Percentiles rank a stretch among this genome's conserved stretches.
Conservation (phyloP, 345 rosid species). For the Populus deltoides region DNA sequence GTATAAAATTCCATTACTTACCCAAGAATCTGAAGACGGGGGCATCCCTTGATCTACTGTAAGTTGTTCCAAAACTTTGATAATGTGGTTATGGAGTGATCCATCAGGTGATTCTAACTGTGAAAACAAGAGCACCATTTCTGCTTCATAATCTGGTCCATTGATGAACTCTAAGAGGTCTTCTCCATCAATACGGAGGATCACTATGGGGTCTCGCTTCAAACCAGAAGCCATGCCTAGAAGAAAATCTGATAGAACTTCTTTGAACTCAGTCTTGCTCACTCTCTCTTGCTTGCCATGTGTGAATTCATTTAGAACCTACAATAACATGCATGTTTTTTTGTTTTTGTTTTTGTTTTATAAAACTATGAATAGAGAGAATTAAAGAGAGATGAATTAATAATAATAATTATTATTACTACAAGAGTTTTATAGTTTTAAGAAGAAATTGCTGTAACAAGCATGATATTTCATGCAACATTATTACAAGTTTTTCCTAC, state of each 20-base stretch:
- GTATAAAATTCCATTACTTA: conserved; percentile 16
- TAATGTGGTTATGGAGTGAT: conserved; percentile 45
- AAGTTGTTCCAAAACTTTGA: conserved; percentile 62
- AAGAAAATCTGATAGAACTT: conserved; percentile 79
- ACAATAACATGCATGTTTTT: neutral
- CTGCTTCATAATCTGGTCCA: conserved; percentile 62
- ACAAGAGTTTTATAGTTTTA: too few relatives aligned
- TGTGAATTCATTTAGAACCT: conserved; percentile 89
- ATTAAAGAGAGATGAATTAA: too few relatives aligned
- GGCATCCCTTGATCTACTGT: conserved; percentile 95
- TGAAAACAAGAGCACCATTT: conserved; percentile 56
- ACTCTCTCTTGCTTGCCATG: conserved; percentile 78
- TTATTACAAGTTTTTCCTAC: neutral
- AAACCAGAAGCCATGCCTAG: conserved; percentile 96
- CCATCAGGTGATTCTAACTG: conserved; percentile 40
- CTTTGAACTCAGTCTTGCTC: conserved; percentile 78
- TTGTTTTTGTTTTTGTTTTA: too few relatives aligned
- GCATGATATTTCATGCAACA: neutral
- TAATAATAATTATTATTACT: too few relatives aligned
- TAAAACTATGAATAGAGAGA: too few relatives aligned
- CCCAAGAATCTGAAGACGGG: conserved; percentile 84
- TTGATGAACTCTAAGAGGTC: conserved; percentile 79
- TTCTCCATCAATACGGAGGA: conserved; percentile 94
- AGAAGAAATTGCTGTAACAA: too few relatives aligned
- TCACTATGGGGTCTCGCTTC: conserved; percentile 90